Conservation (phyloP, 2,329 filamentous ascomycete genomes). For the Scedosporium minutisporum region DNA sequence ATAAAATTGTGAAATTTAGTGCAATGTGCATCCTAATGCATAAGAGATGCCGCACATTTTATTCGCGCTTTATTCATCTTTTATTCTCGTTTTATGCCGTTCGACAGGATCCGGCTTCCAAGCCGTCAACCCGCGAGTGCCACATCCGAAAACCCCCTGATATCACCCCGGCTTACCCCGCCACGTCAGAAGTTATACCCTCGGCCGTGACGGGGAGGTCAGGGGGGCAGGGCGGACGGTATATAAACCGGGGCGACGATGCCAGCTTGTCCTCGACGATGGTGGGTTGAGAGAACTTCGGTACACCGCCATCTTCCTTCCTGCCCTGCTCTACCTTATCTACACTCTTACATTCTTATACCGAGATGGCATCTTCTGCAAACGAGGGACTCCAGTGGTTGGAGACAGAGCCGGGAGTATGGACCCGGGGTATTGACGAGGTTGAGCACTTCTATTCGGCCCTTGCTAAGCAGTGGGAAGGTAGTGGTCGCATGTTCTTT, state of each 20-base stretch:
- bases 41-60: too few relatives aligned
- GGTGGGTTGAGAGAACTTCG: neutral
- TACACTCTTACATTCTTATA: neutral
- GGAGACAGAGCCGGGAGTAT: constrained; percentile 16
- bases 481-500: constrained; percentile 28
- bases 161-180: neutral
- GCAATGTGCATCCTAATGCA: neutral
- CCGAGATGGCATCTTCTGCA: neutral
- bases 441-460: constrained; percentile 29
- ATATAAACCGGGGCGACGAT: neutral
- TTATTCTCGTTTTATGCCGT: neutral
- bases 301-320: neutral
- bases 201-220: neutral
- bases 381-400: constrained; percentile 14
- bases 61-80: neutral
- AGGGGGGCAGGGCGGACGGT: neutral
- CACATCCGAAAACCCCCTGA: neutral
- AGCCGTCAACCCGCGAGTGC: neutral
- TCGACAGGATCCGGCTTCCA: neutral
- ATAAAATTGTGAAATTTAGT: neutral
- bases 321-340: neutral
- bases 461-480: constrained; percentile 23
- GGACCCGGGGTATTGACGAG: constrained; percentile 29
- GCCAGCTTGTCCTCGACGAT: neutral
- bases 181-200: neutral